Base-by-base conservation (phyloP, 2,329 filamentous ascomycete genomes). In the Aspergillus spinulosporus region DNA sequence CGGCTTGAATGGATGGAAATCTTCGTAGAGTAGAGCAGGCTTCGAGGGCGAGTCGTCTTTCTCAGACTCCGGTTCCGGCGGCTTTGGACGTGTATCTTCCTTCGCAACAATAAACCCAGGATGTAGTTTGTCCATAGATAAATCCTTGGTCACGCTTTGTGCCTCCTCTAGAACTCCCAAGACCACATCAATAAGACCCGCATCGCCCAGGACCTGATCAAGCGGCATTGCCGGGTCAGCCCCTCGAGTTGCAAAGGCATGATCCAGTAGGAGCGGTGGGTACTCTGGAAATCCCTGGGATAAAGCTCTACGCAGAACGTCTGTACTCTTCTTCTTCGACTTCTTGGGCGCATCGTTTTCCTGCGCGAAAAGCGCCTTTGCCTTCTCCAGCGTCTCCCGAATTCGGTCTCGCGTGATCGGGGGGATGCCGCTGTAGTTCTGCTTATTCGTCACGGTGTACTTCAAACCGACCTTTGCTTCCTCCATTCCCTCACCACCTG, bases 1-100 rank as follows among this genome's bases (percentile, higher is more conserved):
- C 0, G 94, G 94, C 39, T 88, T 79, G 72, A 97, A 97, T 0
- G 94, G 94, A 65, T 97, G 93, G 66, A 97, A 97, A 66, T 99
- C 94, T 53, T 97, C 89, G 68, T 97, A 99, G 1, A 96, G 77
- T 4, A 94, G 69, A 8, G 70, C 74, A 49, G 66, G 71, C 57
- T 64, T 62, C 47, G 71, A 64, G 40, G 65, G 59, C 0, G 59
- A 21, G 56, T 72, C 72, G 6, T 79, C 77, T 3, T 76, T 73
- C 12, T 65, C 65, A 37, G 54, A 56, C 7, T 75, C 77, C 5
- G 69, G 66, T 28, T 73, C 61, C 46, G 49, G 39, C 7, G 68
- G 62, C 9, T 66, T 62, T 9, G 75, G 66, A 49, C 73, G 74
- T 54, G 59, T 62, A 58, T 74, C 70, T 54, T 73, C 73, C 61